Evolutionary conservation across 345 rosid genomes (phyloP), one percentile per base, ranked within the genome.

Genomic region (Corchorus olitorius): DNA sequence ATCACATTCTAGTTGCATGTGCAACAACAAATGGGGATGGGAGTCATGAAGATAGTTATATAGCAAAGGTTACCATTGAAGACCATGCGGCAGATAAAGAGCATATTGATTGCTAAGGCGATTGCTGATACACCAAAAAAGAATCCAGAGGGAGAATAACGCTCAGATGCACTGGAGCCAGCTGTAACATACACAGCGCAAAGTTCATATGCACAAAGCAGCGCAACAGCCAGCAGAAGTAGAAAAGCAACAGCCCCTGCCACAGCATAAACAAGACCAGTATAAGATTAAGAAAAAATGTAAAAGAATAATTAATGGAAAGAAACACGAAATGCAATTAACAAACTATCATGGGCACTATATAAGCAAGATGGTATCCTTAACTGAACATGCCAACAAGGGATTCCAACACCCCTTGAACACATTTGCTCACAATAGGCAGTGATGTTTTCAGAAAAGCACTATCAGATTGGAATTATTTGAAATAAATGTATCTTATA

Each of bases 81-180:
- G 78, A 92, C 98, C 94, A 96, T 96, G 69, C 94, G 89, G 77
- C 99, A 93, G 77, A 96, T 94, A 84, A 96, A 96, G 70, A 96
- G 97, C 99, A 97, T 97, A 83, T 97, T 97, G 87, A 91, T 88
- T 62, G 99, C 99, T 87, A 97, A 84, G 64, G 98, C 94, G 73
- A 94, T 94, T 68, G 99, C 99, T 14, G 99, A 94, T 65, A 97
- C 97, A 74, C 99, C 99, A 73, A 97, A 97, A 84, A 97, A 94
- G 90, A 97, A 94, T 76, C 99, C 99, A 69, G 98, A 97, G 54
- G 97, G 94, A 68, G 99, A 97, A 87, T 94, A 96, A 52, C 87
- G 90, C 85, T 90, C 91, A 19, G 99, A 92, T 73, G 98, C 97
- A 82, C 84, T 86, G 16, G 85, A 86, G 76, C 98, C 91, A 78